Conservation (phyloP, 2,329 filamentous ascomycete species). For the Colletotrichum brevisporum region DNA sequence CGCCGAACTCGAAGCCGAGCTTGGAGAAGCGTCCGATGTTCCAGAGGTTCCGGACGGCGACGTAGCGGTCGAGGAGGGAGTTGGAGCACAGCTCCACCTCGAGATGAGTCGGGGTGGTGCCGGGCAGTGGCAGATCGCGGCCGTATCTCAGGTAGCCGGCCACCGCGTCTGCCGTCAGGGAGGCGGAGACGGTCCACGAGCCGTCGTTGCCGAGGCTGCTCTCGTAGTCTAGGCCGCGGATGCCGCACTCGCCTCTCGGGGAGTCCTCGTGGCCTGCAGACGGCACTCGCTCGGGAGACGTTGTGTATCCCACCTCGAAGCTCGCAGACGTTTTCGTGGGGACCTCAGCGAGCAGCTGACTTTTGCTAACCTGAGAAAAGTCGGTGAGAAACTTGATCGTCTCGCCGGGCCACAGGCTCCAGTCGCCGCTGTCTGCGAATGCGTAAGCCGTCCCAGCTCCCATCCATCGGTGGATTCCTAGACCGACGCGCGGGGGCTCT, state of each 20-base stretch:
- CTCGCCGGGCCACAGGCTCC: conserved; percentile 47
- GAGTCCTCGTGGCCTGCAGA: conserved; percentile 49
- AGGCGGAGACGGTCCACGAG: conserved; percentile 58
- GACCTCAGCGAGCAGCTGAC: conserved; percentile 48
- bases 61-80: conserved; percentile 52
- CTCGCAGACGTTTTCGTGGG: conserved; percentile 51
- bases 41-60: conserved; percentile 61
- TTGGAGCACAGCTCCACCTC: conserved; percentile 60
- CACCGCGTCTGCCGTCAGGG: conserved; percentile 47
- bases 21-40: conserved; percentile 57
- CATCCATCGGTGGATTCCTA: conserved; percentile 52
- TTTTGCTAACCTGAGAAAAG: conserved; percentile 49
- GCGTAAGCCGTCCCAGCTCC: conserved; percentile 54
- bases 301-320: conserved; percentile 58
- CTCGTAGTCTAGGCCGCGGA: conserved; percentile 55
- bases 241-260: conserved; percentile 49
- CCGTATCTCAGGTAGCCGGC: conserved; percentile 56
- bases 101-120: conserved; percentile 48
- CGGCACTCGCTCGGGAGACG: conserved; percentile 50
- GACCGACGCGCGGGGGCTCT: conserved; percentile 47
- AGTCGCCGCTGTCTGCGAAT: conserved; percentile 59
- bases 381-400: conserved; percentile 51
- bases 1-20: conserved; percentile 60
- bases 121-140: conserved; percentile 49
- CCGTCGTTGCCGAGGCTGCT: conserved; percentile 44